A percentile compares a stretch with the other conserved stretches of the same genome.
phyloP scores from a whole-genome alignment of 441 rosid genomes.

The Pelargonium australe region DNA sequence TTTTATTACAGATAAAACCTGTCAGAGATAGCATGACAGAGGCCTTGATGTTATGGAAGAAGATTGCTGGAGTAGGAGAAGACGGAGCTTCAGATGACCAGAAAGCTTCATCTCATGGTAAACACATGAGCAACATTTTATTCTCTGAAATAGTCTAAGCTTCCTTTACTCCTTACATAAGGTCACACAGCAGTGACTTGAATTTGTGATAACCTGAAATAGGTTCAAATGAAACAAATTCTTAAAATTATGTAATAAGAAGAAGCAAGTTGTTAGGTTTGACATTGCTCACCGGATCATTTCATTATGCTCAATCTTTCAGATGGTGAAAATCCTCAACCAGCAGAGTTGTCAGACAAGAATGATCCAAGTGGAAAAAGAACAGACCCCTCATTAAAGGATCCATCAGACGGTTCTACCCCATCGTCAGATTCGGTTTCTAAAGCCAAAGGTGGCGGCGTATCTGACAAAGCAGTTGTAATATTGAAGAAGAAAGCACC shows the following conservation, averaged over 20 bases:
- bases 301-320: slow-evolving; percentile 16
- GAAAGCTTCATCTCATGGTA: slow-evolving; percentile 55
- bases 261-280: too few species aligned
- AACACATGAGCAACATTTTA: slow-evolving; percentile 14
- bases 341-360: slow-evolving; percentile 35
- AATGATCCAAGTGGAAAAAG: slow-evolving; percentile 36
- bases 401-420: slow-evolving; percentile 41
- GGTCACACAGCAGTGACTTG: not conserved
- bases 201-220: not conserved
- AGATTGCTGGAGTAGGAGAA: slow-evolving; percentile 60
- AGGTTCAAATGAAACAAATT: not conserved
- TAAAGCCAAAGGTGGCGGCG: slow-evolving; percentile 54
- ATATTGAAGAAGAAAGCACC: slow-evolving; percentile 88
- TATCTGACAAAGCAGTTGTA: slow-evolving; percentile 67
- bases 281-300: not conserved
- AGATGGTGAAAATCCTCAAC: slow-evolving; percentile 35
- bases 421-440: slow-evolving; percentile 40
- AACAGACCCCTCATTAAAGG: slow-evolving; percentile 39
- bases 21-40: slow-evolving; percentile 92
- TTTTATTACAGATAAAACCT: slow-evolving; percentile 65
- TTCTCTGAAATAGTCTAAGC: not conserved
- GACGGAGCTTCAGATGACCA: slow-evolving; percentile 60
- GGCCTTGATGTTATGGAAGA: slow-evolving; percentile 90
- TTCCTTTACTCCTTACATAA: not conserved
- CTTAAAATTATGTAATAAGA: too few species aligned